Evolutionary conservation across 2,329 filamentous ascomycete genomes (phyloP), one percentile per base, ranked within the genome.

Genomic region (Penicillium crustosum): DNA sequence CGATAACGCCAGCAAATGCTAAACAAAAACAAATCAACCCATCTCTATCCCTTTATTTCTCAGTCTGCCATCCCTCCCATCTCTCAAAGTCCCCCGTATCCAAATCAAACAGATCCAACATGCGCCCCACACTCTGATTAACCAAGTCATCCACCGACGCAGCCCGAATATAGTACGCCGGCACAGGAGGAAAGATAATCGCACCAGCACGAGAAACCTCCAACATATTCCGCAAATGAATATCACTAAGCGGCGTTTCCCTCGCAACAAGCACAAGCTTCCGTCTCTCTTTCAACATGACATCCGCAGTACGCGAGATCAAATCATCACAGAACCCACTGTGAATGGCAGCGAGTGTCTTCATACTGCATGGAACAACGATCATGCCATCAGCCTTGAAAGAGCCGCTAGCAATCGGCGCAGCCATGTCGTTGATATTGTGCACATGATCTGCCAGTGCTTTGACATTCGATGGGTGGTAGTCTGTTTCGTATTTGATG

Each of bases 351-450:
- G 78, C 76, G 4, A 82, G 70, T 1, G 79, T 81, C 64, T 81
- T 81, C 75, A 82, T 78, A 53, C 73, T 78, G 66, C 79, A 82
- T 0, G 76, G 78, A 0, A 78, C 75, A 2, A 82, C 65, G 15
- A 82, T 78, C 79, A 82, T 82, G 12, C 79, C 51, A 55, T 76
- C 71, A 8, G 74, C 70, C 39, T 68, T 71, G 65, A 78, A 82
- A 0, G 78, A 80, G 0, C 79, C 79, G 39, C 73, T 77, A 1
- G 78, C 75, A 2, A 80, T 73, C 0, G 78, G 74, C 0, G 80
- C 79, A 0, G 79, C 71, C 62, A 80, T 68, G 53, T 83, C 80
- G 29, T 73, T 71, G n/a, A 72, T 69, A 4, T 63, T 74, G 66
- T 81, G 75, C 12, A 68, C 64, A 21, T 72, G 60, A 53, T 75